These are phyloP conservation scores for Xylariales sp. DNA, from an alignment of 2,329 filamentous ascomycete species.

Conservation along the genomic window DNA sequence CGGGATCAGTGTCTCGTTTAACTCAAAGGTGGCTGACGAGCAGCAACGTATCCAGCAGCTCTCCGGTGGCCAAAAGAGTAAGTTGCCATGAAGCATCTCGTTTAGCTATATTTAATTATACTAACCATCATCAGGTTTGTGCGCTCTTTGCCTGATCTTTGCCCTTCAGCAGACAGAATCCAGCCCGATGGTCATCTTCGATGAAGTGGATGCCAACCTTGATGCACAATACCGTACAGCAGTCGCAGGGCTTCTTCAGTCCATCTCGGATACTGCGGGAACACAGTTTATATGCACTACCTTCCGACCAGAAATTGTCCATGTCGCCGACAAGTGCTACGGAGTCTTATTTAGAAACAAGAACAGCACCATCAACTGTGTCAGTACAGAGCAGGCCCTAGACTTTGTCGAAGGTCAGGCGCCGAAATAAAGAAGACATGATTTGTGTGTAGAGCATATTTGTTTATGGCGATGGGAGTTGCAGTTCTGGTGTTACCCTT, in stretches of 20 bases:
- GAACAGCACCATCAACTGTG: constrained; percentile 92
- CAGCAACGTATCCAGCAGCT: constrained; percentile 98
- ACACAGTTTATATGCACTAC: constrained; percentile 98
- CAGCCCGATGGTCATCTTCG: constrained; percentile 98
- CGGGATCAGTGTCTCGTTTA: constrained; percentile 97
- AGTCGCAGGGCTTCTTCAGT: constrained; percentile 87
- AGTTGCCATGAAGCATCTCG: constrained; percentile 51
- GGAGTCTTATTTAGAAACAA: constrained; percentile 95
- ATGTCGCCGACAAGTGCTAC: constrained; percentile 97
- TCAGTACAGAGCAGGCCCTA: constrained; percentile 86
- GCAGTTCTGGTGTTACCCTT: constrained; percentile 27
- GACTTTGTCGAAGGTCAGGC: constrained; percentile 92
- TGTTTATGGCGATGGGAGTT: constrained; percentile 36
- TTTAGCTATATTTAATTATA: constrained; percentile 22
- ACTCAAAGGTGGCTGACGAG: constrained; percentile 93
- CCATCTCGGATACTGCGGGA: constrained; percentile 74
- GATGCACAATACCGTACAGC: constrained; percentile 98
- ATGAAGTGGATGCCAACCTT: constrained; percentile 98
- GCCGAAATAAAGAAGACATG: constrained; percentile 45
- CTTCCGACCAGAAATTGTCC: constrained; percentile 95
- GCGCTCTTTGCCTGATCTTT: constrained; percentile 96
- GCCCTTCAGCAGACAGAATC: constrained; percentile 98
- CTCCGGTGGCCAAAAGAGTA: constrained; percentile 96
- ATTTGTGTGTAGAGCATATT: constrained; percentile 19
- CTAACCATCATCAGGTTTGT: constrained; percentile 72